Percentiles rank a stretch among this genome's conserved stretches.
phyloP scores from a whole-genome alignment of 2,329 filamentous ascomycete species.

The Ophiostoma perfectum region DNA sequence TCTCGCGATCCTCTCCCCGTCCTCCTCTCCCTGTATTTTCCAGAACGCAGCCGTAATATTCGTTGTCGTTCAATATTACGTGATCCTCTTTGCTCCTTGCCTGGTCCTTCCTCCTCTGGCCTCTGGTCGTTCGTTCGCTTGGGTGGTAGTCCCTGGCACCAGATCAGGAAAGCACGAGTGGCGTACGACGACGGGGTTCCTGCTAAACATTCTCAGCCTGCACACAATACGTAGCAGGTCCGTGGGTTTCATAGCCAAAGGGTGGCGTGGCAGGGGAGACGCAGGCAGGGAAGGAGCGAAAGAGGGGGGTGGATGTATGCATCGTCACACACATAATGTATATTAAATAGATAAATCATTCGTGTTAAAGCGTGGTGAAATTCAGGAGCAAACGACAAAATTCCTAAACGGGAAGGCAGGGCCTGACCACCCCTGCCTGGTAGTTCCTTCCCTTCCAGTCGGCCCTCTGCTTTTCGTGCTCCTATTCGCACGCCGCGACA shows the following conservation, averaged over 20 bases:
- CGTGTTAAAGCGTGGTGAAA: not conserved
- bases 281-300: not conserved
- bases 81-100: constrained; percentile 1
- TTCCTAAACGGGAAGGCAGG: constrained; percentile 13
- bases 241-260: not conserved
- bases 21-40: not conserved
- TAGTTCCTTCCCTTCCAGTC: not conserved
- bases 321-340: not conserved
- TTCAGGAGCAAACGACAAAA: not conserved
- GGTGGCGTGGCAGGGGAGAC: constrained; percentile 9
- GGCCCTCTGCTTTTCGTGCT: not conserved
- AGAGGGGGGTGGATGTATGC: constrained; percentile 7
- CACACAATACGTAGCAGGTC: not conserved
- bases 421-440: not conserved
- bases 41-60: not conserved
- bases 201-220: not conserved
- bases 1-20: too few species aligned
- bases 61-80: not conserved
- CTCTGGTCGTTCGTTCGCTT: not conserved
- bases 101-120: constrained; percentile 1
- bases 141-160: not conserved
- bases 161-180: constrained; percentile 1
- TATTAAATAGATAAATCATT: not conserved
- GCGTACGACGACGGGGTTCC: constrained; percentile 1
- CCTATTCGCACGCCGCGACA: not conserved